These are phyloP conservation scores for Aspergillus nomiae DNA, from an alignment of 2,329 filamentous ascomycete genomes.

Conservation along the genomic window DNA sequence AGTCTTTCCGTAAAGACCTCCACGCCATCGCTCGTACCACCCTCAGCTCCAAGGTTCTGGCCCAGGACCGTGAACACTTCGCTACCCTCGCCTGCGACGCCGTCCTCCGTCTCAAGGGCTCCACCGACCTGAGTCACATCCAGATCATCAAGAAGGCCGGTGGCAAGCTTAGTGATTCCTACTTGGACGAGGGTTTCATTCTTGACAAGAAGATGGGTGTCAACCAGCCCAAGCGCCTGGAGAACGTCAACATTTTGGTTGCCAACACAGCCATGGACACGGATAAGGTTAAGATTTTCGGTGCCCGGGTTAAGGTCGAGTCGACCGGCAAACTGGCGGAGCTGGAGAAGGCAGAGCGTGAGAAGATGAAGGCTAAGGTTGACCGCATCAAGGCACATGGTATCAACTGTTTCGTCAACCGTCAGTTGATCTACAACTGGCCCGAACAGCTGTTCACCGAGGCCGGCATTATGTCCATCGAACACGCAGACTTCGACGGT, in stretches of 20 bases:
- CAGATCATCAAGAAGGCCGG: constrained; percentile 99
- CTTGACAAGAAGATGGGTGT: constrained; percentile 99
- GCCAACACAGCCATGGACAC: constrained; percentile 99
- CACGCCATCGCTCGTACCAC: constrained; percentile 91
- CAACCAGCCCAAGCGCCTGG: constrained; percentile 94
- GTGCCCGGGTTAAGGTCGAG: constrained; percentile 92
- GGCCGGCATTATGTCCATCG: constrained; percentile 96
- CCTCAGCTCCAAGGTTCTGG: constrained; percentile 93
- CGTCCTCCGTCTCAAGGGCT: constrained; percentile 84
- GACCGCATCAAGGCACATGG: constrained; percentile 98
- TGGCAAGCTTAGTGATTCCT: constrained; percentile 95
- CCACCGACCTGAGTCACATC: constrained; percentile 93
- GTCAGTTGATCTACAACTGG: constrained; percentile 99
- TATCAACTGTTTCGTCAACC: constrained; percentile 99
- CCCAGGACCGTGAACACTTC: constrained; percentile 92
- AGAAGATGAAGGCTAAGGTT: constrained; percentile 99
- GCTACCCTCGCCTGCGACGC: constrained; percentile 87
- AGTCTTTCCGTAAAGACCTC: constrained; percentile 86
- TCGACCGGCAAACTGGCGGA: constrained; percentile 97
- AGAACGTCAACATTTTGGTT: constrained; percentile 97
- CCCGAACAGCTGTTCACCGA: constrained; percentile 98
- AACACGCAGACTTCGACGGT: constrained; percentile 98
- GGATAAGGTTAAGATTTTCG: constrained; percentile 99
- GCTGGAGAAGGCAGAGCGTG: constrained; percentile 94
- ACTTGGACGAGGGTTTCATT: constrained; percentile 97